A percentile compares a stretch with the other conserved stretches of the same genome.
phyloP scores from a whole-genome alignment of 345 rosid genomes.

The Turritis glabra region DNA sequence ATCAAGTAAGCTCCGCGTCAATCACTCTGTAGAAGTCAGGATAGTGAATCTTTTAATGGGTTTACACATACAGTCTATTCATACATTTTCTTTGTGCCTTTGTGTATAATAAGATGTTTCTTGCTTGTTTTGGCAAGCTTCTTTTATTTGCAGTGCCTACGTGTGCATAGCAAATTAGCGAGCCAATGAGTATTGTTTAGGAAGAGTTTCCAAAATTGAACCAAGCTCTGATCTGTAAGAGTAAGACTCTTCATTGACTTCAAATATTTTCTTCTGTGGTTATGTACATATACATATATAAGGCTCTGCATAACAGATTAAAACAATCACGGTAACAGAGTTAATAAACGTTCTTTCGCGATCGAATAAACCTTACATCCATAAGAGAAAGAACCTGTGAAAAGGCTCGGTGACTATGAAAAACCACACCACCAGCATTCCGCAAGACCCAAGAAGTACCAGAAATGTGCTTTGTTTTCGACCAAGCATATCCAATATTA shows the following conservation, averaged over 20 bases:
- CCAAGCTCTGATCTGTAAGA: neutral
- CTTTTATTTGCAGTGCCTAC: neutral
- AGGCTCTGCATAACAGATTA: neutral
- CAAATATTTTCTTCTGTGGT: neutral
- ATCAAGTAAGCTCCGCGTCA: constrained; percentile 22
- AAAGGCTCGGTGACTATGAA: too few species aligned
- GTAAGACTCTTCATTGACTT: neutral
- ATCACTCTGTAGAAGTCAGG: neutral
- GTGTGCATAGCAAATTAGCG: constrained; percentile 11
- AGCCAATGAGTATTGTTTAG: constrained; percentile 15
- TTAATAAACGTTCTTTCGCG: neutral
- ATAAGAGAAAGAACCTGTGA: too few species aligned
- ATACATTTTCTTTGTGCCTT: neutral
- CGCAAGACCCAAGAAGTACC: too few species aligned
- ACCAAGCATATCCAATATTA: too few species aligned
- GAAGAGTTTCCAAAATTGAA: constrained; percentile 10
- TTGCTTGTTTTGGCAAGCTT: constrained; percentile 21
- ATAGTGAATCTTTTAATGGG: neutral
- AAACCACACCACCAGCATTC: too few species aligned
- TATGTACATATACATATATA: neutral
- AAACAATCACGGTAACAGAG: neutral
- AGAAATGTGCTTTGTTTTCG: too few species aligned
- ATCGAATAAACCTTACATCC: neutral
- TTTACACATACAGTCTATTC: neutral
- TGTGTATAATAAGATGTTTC: neutral